phyloP scores from a whole-genome alignment of 139 green algal species.

The Ettlia oleoabundans region DNA sequence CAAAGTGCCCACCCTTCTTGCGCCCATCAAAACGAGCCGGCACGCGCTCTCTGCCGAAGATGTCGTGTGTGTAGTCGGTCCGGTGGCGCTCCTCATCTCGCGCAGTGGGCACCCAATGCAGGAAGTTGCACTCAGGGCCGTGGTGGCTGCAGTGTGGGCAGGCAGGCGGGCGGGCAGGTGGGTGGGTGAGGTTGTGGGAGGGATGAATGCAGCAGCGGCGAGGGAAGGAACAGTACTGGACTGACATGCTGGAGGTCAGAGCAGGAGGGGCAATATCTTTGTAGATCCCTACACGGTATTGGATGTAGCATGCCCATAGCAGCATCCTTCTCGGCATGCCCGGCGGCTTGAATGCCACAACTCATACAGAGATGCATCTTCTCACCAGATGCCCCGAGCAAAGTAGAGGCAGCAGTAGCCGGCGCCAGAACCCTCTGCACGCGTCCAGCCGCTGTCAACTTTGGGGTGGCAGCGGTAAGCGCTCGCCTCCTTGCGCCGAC shows the following conservation, averaged over 20 bases:
- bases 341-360: too few relatives aligned
- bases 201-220: not conserved
- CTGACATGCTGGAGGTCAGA: not conserved
- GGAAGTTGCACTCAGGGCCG: slow-evolving; percentile 66
- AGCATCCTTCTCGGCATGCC: too few relatives aligned
- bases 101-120: slow-evolving; percentile 71
- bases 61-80: slow-evolving; percentile 61
- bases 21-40: slow-evolving; percentile 9
- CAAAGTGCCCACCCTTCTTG: slow-evolving; percentile 24
- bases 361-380: too few relatives aligned
- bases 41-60: slow-evolving; percentile 73
- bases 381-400: slow-evolving; percentile 43
- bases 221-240: not conserved
- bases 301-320: too few relatives aligned
- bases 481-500: slow-evolving; percentile 44
- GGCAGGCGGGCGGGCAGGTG: not conserved
- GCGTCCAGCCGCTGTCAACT: slow-evolving; percentile 64
- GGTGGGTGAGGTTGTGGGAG: not conserved
- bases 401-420: slow-evolving; percentile 77
- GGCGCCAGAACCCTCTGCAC: slow-evolving; percentile 55
- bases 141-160: slow-evolving; percentile 64
- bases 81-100: slow-evolving; percentile 57
- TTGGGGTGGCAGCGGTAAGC: slow-evolving; percentile 63
- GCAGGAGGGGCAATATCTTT: not conserved
- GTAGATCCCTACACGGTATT: too few relatives aligned